Percentiles rank a stretch among this genome's conserved stretches.
These are phyloP conservation scores for Beauveria medogensis DNA, from an alignment of 2,329 filamentous ascomycete genomes.

Conservation along the genomic window DNA sequence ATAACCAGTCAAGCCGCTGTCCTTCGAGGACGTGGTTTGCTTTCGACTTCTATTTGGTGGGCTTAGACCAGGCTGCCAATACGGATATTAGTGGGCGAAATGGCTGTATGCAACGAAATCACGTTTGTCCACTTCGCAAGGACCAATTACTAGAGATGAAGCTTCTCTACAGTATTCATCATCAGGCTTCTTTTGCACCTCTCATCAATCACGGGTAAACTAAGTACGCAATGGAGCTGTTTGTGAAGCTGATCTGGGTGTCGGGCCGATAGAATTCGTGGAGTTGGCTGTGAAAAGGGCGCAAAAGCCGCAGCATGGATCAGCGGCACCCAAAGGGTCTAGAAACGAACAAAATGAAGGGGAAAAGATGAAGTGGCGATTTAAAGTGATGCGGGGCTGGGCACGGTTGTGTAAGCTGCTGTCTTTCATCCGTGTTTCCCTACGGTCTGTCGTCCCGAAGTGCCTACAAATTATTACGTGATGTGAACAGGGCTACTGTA, in stretches of 20 bases:
- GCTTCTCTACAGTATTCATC: neutral
- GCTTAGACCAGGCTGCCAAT: neutral
- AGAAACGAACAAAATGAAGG: neutral
- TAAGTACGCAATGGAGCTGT: neutral
- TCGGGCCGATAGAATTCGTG: neutral
- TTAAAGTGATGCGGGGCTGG: too few relatives aligned
- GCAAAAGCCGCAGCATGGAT: neutral
- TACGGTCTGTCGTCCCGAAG: slow-evolving; percentile 2
- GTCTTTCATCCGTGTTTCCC: neutral
- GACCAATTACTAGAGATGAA: too few relatives aligned
- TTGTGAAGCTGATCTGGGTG: neutral
- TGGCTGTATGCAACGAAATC: neutral
- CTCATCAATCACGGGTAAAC: neutral
- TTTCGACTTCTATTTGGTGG: neutral
- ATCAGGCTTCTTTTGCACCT: neutral
- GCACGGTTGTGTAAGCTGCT: neutral
- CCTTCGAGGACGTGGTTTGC: neutral
- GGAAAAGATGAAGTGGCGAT: too few relatives aligned
- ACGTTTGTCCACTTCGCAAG: too few relatives aligned
- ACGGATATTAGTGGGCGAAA: neutral
- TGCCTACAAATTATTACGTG: neutral
- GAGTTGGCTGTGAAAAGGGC: neutral
- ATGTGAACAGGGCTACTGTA: neutral
- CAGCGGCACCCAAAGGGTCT: neutral
- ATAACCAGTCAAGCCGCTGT: neutral